Evolutionary conservation across 2,329 filamentous ascomycete genomes (phyloP), one percentile per base, ranked within the genome.

Genomic region (Gnomoniopsis sp.): DNA sequence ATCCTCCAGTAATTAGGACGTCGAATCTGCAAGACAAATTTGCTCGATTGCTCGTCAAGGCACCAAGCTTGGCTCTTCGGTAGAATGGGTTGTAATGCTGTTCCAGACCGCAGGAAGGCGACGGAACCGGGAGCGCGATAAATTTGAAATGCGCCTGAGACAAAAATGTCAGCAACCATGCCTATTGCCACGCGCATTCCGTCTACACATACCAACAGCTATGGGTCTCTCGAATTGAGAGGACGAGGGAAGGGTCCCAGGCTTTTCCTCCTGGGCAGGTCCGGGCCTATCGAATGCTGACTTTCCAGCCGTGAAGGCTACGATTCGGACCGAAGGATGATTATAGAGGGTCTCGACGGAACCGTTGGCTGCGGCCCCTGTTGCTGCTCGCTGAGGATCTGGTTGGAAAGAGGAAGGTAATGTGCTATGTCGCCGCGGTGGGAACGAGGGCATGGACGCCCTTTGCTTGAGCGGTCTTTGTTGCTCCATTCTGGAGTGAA

Each of bases 31-130:
- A 97, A 76, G n/a, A 96, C 89, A 65, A 96, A 96, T 65, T 88
- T 83, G 72, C 79, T 91, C 44, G 88, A 88, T 57, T 87, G 83
- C 58, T 91, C 89, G 71, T 96, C 90, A 34, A 97, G 89, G 71
- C 90, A 96, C 93, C 93, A 97, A 70, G 90, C 96, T 73, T 96
- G 92, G 59, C 91, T 96, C 71, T 91, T 91, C 23, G 90, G 91
- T 54, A 97, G 76, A 62, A 97, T 95, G 12, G 93, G 89, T 67
- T 95, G 90, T 19, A 96, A 81, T 17, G 93, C 88, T 57, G 85
- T 86, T 60, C 90, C 90, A 63, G 91, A 96, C 72, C 89, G 93
- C 11, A 97, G 80, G 68, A 96, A 97, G 14, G 91, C 90, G 17
- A 95, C 90, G 11, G 91, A 91, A 21, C 91, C 90, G 8, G 90